Evolutionary conservation across 257 asterid genomes (phyloP), one percentile per base, ranked within the genome.

Genomic region (Forsythia suspensa): DNA sequence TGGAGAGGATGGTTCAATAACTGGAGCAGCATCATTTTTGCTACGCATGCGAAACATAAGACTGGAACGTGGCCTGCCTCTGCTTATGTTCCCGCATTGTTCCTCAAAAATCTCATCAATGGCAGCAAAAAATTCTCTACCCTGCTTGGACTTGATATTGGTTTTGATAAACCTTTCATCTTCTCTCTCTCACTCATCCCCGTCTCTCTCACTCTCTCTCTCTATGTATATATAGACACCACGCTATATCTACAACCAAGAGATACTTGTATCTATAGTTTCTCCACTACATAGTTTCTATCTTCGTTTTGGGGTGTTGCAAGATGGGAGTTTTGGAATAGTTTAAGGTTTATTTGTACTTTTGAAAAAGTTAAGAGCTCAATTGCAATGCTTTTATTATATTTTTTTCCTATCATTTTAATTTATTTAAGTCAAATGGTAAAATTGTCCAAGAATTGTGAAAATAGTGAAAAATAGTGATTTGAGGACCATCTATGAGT

Each of bases 91-190:
- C n/a, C 87, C 0, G 43, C 82, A 37, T 84, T 87, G 80, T 78
- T 87, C 77, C 81, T 80, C 15, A 87, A 75, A 69, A 87, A 87
- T 70, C 90, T 79, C 86, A 84, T 80, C 71, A 87, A 79, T 55
- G 90, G 90, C 20, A 88, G 87, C 16, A 85, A 85, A 74, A 87
- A 84, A 72, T 82, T 87, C 9, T 84, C 90, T 10, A 84, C 74
- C 79, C 90, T 77, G 20, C 84, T 16, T 8, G 90, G 90, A 81
- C 90, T 87, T 24, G 90, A 87, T 37, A 84, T 71, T 41, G 90
- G 79, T 57, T 78, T 87, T 61, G 82, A 46, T 61, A 55, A 78
- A 73, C 71, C 57, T 68, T 78, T 87, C 88, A 84, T 86, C 38
- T 70, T 77, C 73, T 43, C 21, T 51, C 44, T 0, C 36, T 7